phyloP scores from a whole-genome alignment of 208 protist species.

The Wallacemonas sp. region DNA sequence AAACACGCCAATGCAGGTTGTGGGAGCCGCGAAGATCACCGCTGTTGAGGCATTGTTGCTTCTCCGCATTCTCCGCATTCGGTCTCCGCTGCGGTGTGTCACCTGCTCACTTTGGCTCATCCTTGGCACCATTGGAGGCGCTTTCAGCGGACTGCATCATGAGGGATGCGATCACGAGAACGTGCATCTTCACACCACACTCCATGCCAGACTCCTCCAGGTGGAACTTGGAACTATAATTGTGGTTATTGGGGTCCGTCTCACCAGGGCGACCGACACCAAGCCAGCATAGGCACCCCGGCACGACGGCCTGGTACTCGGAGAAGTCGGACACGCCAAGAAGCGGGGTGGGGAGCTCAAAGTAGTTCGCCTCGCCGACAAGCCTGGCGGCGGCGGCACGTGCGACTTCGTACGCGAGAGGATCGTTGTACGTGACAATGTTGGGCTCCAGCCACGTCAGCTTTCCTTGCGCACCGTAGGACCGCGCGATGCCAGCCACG shows the following conservation, averaged over 20 bases:
- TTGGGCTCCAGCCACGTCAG: slow-evolving; percentile 82
- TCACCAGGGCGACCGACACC: slow-evolving; percentile 41
- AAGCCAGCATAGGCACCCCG: slow-evolving; percentile 77
- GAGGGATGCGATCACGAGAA: slow-evolving; percentile 62
- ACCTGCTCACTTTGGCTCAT: too few relatives aligned
- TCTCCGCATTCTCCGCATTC: too few relatives aligned
- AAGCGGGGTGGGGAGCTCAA: slow-evolving; percentile 47
- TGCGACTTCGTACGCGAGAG: slow-evolving; percentile 62
- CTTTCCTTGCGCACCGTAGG: slow-evolving; percentile 58
- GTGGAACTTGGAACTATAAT: slow-evolving; percentile 71
- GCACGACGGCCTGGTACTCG: slow-evolving; percentile 71
- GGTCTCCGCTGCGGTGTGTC: too few relatives aligned
- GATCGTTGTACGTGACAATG: slow-evolving; percentile 83
- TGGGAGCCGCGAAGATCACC: too few relatives aligned
- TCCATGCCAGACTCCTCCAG: slow-evolving; percentile 75
- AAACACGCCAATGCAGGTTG: too few relatives aligned
- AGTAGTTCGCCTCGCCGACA: slow-evolving; percentile 46
- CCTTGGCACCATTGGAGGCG: slow-evolving; percentile 4
- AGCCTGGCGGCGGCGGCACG: slow-evolving; percentile 47
- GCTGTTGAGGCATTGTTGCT: too few relatives aligned
- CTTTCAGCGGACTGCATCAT: slow-evolving; percentile 38
- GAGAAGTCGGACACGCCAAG: slow-evolving; percentile 75
- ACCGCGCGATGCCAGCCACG: slow-evolving; percentile 61
- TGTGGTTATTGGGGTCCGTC: slow-evolving; percentile 49
- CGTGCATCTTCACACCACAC: slow-evolving; percentile 65